Base-by-base conservation (phyloP, 2,329 filamentous ascomycete genomes). In the Cercospora sesami region DNA sequence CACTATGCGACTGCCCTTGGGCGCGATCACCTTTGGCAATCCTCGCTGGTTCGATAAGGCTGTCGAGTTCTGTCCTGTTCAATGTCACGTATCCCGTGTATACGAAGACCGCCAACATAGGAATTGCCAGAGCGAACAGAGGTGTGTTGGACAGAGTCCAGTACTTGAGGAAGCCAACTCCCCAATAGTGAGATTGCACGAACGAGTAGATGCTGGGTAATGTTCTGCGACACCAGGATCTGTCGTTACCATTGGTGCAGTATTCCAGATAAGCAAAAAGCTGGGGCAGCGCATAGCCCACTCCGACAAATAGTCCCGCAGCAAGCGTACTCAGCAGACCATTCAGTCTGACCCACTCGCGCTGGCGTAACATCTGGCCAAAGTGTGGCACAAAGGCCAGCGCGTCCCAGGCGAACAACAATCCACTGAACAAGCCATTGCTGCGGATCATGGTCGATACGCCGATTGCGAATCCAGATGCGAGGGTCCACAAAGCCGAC, bases 151-250 rank as follows among this genome's bases (percentile, higher is more conserved):
- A 88, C 0, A 90, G 71, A 0, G 89, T 96, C 95, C 95, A 99
- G 82, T 99, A 99, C 68, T 86, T 86, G 62, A 98, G 85, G 73
- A 96, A 90, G 0, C 95, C 95, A 63, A 91, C 89, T 74, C 94
- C 89, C 95, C 95, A 99, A 80, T 99, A 98, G 75, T 91, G 84
- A 57, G 85, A 84, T 78, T 99, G 95, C 2, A 98, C 94, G 83
- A 91, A 98, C 0, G 88, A 86, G 80, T 96, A 98, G 68, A 99
- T 94, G 78, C 93, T 96, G 4, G 95, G 95, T 12, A 94, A 71
- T n/a, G 81, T 78, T 18, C 82, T 84, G 21, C 79, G 77, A 78
- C 95, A 99, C 95, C 95, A 99, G 4, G 88, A 86, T 66, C 91
- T 76, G 12, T 66, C 66, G 45, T 70, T 68, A 45, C 68, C 69